These are phyloP conservation scores for Plasmodium blacklocki DNA, from an alignment of 169 alveolate species.

Conservation along the genomic window DNA sequence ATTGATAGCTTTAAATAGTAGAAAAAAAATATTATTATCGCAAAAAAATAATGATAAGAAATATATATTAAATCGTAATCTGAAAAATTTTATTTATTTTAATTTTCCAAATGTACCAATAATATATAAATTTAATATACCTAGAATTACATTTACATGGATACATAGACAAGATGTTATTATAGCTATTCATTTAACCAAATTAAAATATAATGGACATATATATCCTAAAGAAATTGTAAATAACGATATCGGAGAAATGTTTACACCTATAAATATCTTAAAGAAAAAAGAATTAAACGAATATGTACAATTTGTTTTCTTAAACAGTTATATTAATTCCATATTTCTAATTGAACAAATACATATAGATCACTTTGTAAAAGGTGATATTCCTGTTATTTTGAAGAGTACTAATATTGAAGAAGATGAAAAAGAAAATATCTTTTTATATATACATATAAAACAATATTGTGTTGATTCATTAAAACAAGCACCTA, in stretches of 20 bases:
- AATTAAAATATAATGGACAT: slow-evolving; percentile 67
- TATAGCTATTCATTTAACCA: slow-evolving; percentile 82
- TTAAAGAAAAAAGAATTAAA: slow-evolving; percentile 56
- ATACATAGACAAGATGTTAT: slow-evolving; percentile 82
- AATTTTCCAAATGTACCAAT: slow-evolving; percentile 75
- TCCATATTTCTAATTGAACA: slow-evolving; percentile 78
- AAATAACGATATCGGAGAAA: slow-evolving; percentile 21
- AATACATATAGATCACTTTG: slow-evolving; percentile 91
- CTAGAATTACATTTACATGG: slow-evolving; percentile 84
- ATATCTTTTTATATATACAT: slow-evolving; percentile 86
- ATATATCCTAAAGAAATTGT: slow-evolving; percentile 75
- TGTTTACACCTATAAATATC: slow-evolving; percentile 49
- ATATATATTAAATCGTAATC: slow-evolving; percentile 44
- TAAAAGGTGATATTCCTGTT: slow-evolving; percentile 92
- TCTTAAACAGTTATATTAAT: slow-evolving; percentile 78
- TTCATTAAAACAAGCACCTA: slow-evolving; percentile 82
- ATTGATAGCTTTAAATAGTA: slow-evolving; percentile 42
- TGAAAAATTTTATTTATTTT: slow-evolving; percentile 55
- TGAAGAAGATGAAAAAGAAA: slow-evolving; percentile 82
- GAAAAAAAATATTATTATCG: slow-evolving; percentile 38
- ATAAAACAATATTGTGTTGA: slow-evolving; percentile 82
- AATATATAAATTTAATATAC: slow-evolving; percentile 76
- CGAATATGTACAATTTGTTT: slow-evolving; percentile 49
- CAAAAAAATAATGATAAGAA: slow-evolving; percentile 24
- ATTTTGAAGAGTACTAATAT: slow-evolving; percentile 87